These are phyloP conservation scores for Aspergillus eucalypticola DNA, from an alignment of 2,329 filamentous ascomycete species.

Conservation along the genomic window DNA sequence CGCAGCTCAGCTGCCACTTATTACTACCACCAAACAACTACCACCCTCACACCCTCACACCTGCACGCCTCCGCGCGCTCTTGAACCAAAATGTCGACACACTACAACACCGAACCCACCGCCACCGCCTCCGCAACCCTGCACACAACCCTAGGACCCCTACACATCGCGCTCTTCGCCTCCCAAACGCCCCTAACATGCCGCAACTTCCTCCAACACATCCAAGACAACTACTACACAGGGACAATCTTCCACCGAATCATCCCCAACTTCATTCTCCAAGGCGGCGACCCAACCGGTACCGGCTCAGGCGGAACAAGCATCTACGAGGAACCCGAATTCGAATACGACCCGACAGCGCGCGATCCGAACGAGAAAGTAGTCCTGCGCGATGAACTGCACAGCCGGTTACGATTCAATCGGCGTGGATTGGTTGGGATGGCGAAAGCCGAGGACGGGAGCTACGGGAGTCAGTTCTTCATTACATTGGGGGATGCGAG, in stretches of 20 bases:
- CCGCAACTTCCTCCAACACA: conserved; percentile 94
- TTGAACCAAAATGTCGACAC: conserved; percentile 69
- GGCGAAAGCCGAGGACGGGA: conserved; percentile 73
- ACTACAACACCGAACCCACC: conserved; percentile 93
- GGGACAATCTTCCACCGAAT: conserved; percentile 92
- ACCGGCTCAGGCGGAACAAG: conserved; percentile 89
- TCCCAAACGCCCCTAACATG: conserved; percentile 89
- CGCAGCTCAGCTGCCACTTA: not conserved
- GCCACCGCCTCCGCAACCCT: conserved; percentile 90
- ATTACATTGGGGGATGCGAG: conserved; percentile 79
- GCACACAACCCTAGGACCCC: conserved; percentile 84
- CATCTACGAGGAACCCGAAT: conserved; percentile 74
- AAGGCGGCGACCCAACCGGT: conserved; percentile 91
- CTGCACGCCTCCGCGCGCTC: not conserved
- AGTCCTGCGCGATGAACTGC: conserved; percentile 84
- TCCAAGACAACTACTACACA: conserved; percentile 92
- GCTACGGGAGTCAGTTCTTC: conserved; percentile 97
- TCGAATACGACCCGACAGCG: conserved; percentile 55
- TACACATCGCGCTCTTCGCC: conserved; percentile 90
- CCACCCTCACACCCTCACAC: not conserved
- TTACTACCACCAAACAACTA: not conserved
- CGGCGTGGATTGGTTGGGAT: conserved; percentile 88
- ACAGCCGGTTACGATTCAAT: conserved; percentile 90
- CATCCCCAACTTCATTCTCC: conserved; percentile 86
- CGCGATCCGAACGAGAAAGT: conserved; percentile 55